phyloP scores from a whole-genome alignment of 106 monocot species.

The Dioscorea alata region DNA sequence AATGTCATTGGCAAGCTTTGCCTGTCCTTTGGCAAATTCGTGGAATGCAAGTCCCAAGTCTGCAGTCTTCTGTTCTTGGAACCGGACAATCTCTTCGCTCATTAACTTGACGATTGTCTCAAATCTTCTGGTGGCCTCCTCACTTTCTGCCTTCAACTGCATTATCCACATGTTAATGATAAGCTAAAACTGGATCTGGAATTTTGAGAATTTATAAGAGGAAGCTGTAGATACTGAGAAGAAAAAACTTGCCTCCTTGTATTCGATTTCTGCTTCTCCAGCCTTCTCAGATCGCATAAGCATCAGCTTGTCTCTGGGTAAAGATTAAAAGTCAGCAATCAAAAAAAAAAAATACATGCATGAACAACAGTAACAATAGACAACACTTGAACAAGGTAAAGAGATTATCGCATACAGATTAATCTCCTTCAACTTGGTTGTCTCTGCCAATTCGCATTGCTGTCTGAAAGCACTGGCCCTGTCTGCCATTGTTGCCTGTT shows the following conservation, averaged over 20 bases:
- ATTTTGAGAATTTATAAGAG: no score
- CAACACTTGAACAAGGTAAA: background rate
- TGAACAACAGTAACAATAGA: background rate
- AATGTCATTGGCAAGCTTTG: conserved; percentile 79
- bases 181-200: background rate
- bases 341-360: no score
- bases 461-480: conserved; percentile 96
- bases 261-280: conserved; percentile 82
- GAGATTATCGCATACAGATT: conserved; percentile 60
- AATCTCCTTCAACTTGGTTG: conserved; percentile 85
- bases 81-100: conserved; percentile 74
- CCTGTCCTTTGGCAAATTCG: conserved; percentile 91
- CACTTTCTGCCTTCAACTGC: conserved; percentile 92
- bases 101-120: conserved; percentile 71
- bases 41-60: conserved; percentile 89
- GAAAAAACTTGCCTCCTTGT: conserved; percentile 51
- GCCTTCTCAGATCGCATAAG: conserved; percentile 77
- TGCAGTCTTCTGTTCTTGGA: conserved; percentile 91
- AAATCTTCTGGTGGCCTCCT: conserved; percentile 73
- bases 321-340: no score
- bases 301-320: conserved; percentile 75
- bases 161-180: background rate
- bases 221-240: background rate
- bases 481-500: conserved; percentile 84
- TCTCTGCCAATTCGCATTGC: conserved; percentile 81